Evolutionary conservation across 2,329 filamentous ascomycete genomes (phyloP).

Genomic region (Fusarium oxysporum): DNA sequence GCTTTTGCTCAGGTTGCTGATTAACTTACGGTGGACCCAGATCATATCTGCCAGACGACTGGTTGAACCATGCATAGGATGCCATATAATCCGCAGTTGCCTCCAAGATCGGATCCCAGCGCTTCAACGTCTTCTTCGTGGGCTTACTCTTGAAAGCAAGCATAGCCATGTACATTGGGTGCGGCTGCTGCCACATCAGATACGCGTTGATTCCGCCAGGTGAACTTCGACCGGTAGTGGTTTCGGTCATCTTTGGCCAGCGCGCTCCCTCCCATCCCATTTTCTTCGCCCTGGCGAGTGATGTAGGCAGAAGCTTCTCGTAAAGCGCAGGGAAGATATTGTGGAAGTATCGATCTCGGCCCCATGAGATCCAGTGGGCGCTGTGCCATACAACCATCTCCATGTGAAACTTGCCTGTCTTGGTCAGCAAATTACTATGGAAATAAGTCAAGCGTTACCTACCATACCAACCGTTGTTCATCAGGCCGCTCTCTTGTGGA

Average conservation of each 20-base stretch:
- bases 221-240: conserved; percentile 35
- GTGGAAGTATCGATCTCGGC: conserved; percentile 51
- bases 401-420: conserved; percentile 54
- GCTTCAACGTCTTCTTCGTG: conserved; percentile 54
- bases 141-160: conserved; percentile 49
- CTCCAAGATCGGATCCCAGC: conserved; percentile 65
- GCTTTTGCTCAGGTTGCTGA: too few relatives aligned
- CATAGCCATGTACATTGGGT: conserved; percentile 70
- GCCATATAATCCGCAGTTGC: conserved; percentile 70
- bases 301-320: conserved; percentile 56
- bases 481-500: conserved; percentile 58
- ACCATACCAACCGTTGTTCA: conserved; percentile 61
- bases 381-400: conserved; percentile 59
- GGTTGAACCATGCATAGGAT: conserved; percentile 66
- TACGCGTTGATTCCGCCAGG: conserved; percentile 70
- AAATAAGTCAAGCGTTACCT: background rate
- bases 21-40: conserved; percentile 54
- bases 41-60: conserved; percentile 62
- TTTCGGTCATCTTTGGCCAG: conserved; percentile 55
- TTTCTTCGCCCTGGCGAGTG: conserved; percentile 50
- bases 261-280: conserved; percentile 59
- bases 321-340: conserved; percentile 58
- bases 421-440: background rate
- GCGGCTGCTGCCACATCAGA: conserved; percentile 71
- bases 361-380: conserved; percentile 56